Base-by-base conservation (phyloP, 2,329 filamentous ascomycete genomes). In the Aplosporella prunicola region DNA sequence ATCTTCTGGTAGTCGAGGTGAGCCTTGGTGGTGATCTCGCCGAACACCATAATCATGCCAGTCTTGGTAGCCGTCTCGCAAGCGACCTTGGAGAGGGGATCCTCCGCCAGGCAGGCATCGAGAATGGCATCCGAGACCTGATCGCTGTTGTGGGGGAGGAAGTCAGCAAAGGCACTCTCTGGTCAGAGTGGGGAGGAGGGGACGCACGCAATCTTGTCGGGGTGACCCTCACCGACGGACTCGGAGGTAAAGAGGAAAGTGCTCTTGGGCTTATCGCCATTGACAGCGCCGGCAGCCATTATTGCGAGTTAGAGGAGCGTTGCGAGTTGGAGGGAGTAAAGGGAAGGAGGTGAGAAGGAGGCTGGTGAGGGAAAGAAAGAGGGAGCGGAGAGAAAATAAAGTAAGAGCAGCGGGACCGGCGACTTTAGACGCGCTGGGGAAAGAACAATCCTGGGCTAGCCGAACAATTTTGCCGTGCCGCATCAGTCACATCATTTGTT, bases 1-100 rank as follows among this genome's bases (percentile, higher is more conserved):
- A 95, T 75, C 74, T 88, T 93, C 69, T 98, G 91, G 82, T 95
- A 98, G 76, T 98, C 91, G 55, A 96, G 72, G 52, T 72, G 75
- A 67, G 89, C 80, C 74, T 93, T 91, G 72, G 91, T 96, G 67
- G 87, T 93, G 67, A 98, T 98, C 67, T 98, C 91, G 45, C 60
- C 60, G 32, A 63, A 63, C 48, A 62, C 81, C 91, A 98, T 96
- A 67, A 98, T 76, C 91, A 98, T 81, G 59, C 91, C 91, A 53
- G 91, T 98, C 84, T 98, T 98, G 72, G 91, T 94, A 58, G 91
- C 91, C 51, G 89, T 95, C 76, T 98, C 91, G 69, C 91, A 98
- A 64, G 91, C 91, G 55, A 96, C 76, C 71, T 96, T 98, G 74
- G 91, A 96, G 61, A 95, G 78, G 50, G 89, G 89, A 65, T 98